Percentiles rank a stretch among this genome's conserved stretches.
These are phyloP conservation scores for Bidens hawaiensis DNA, from an alignment of 140 eudicot genomes.

Conservation along the genomic window DNA sequence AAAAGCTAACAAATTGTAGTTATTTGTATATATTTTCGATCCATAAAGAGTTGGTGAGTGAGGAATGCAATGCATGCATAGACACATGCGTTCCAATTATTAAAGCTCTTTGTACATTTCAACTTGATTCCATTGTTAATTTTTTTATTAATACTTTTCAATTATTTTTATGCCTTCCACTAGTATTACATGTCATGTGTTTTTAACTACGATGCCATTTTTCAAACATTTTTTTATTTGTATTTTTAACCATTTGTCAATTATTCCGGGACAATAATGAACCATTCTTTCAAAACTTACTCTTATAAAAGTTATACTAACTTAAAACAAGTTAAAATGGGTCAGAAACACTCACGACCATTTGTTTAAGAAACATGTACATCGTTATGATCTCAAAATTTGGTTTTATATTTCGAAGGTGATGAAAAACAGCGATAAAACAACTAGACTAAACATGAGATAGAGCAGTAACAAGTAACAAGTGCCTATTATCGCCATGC, in stretches of 20 bases:
- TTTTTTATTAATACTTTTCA: conserved; percentile 10
- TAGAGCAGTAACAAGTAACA: too few relatives aligned
- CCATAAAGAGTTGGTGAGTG: conserved; percentile 17
- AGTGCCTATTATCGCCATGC: too few relatives aligned
- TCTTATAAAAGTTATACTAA: too few relatives aligned
- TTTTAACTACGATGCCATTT: conserved; percentile 12
- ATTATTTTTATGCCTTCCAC: conserved; percentile 23
- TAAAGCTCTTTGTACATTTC: conserved; percentile 19
- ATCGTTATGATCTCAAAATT: too few relatives aligned
- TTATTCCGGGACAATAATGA: too few relatives aligned
- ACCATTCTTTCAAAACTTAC: too few relatives aligned
- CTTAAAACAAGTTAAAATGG: too few relatives aligned
- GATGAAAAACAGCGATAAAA: too few relatives aligned
- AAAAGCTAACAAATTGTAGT: not conserved
- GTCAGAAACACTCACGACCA: too few relatives aligned
- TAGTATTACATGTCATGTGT: conserved; percentile 17
- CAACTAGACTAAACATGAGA: too few relatives aligned
- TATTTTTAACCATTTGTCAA: not conserved
- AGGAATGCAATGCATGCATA: conserved; percentile 25
- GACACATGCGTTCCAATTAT: conserved; percentile 34
- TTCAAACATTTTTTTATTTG: not conserved
- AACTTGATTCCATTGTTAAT: conserved; percentile 26
- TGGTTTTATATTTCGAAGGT: too few relatives aligned
- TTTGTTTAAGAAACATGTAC: too few relatives aligned
- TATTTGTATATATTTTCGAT: not conserved